Percentiles rank a stretch among this genome's conserved stretches.
Evolutionary conservation across 2,329 filamentous ascomycete genomes (phyloP).

Genomic region (Paramyrothecium sp.): DNA sequence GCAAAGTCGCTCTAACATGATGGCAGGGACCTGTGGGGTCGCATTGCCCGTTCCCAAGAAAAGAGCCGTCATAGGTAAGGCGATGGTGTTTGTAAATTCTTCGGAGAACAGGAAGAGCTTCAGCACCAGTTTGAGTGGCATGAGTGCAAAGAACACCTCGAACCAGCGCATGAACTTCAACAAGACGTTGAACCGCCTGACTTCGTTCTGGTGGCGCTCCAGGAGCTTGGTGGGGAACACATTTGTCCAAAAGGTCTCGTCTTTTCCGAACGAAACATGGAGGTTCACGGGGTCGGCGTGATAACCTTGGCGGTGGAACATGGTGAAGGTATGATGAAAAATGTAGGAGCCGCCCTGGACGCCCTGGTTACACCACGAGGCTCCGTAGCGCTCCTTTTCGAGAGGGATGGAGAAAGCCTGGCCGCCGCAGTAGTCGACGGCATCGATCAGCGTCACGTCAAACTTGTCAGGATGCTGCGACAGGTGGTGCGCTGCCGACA

Average conservation of each 20-base stretch:
- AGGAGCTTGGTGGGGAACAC: constrained; percentile 58
- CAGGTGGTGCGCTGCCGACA: constrained; percentile 59
- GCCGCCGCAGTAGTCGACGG: constrained; percentile 58
- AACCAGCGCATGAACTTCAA: constrained; percentile 54
- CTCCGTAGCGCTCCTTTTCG: constrained; percentile 56
- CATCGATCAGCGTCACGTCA: constrained; percentile 56
- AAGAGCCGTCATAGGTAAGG: constrained; percentile 44
- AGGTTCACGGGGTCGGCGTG: constrained; percentile 49
- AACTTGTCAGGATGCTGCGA: constrained; percentile 59
- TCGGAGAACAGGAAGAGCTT: constrained; percentile 63
- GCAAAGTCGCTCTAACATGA: constrained; percentile 58
- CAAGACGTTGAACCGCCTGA: constrained; percentile 50
- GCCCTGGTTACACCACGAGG: constrained; percentile 62
- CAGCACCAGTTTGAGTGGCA: constrained; percentile 61
- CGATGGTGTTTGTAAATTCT: constrained; percentile 67
- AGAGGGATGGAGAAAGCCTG: constrained; percentile 62
- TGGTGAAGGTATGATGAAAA: constrained; percentile 63
- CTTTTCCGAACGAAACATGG: constrained; percentile 61
- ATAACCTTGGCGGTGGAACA: constrained; percentile 55
- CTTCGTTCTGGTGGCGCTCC: constrained; percentile 50
- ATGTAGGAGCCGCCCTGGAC: constrained; percentile 59
- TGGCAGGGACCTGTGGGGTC: constrained; percentile 64
- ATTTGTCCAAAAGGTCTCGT: constrained; percentile 59
- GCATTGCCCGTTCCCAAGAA: constrained; percentile 72
- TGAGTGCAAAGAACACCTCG: constrained; percentile 52